phyloP scores from a whole-genome alignment of 2,329 filamentous ascomycete species.

The Stemphylium beticola region DNA sequence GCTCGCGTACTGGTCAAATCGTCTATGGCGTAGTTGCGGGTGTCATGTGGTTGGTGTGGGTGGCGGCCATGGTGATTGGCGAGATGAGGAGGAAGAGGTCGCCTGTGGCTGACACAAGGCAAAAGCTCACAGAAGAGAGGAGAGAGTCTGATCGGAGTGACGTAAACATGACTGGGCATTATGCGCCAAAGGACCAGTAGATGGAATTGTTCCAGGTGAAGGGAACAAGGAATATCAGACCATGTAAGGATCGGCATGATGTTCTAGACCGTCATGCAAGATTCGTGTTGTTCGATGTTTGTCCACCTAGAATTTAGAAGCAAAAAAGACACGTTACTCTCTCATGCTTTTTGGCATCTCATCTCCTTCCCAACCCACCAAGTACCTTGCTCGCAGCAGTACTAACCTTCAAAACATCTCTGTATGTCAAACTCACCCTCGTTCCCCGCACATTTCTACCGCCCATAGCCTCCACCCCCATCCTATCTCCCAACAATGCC shows the following conservation, averaged over 20 bases:
- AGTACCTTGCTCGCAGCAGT: conserved; percentile 41
- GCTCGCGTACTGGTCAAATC: conserved; percentile 46
- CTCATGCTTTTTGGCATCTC: neutral
- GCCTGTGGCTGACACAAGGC: conserved; percentile 5
- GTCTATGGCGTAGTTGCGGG: conserved; percentile 60
- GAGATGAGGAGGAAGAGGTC: conserved; percentile 32
- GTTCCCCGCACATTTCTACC: conserved; percentile 65
- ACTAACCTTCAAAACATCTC: conserved; percentile 72
- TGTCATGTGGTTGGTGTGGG: conserved; percentile 50
- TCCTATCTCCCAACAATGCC: conserved; percentile 64
- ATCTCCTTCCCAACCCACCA: conserved; percentile 22
- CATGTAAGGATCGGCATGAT: no score
- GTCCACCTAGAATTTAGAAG: no score
- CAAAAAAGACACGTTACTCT: neutral
- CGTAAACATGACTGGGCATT: conserved; percentile 20
- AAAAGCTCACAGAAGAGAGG: conserved; percentile 22
- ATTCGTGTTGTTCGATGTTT: no score
- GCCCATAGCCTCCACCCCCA: conserved; percentile 47
- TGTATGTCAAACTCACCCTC: conserved; percentile 78
- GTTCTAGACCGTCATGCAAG: no score
- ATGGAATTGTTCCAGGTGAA: neutral
- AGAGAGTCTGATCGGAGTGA: conserved; percentile 3
- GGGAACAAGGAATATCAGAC: no score
- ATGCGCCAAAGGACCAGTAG: conserved; percentile 14
- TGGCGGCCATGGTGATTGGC: conserved; percentile 37